A percentile compares a stretch with the other conserved stretches of the same genome.
Conservation (phyloP, 129 eudicot species). For the Lactuca sativa region DNA sequence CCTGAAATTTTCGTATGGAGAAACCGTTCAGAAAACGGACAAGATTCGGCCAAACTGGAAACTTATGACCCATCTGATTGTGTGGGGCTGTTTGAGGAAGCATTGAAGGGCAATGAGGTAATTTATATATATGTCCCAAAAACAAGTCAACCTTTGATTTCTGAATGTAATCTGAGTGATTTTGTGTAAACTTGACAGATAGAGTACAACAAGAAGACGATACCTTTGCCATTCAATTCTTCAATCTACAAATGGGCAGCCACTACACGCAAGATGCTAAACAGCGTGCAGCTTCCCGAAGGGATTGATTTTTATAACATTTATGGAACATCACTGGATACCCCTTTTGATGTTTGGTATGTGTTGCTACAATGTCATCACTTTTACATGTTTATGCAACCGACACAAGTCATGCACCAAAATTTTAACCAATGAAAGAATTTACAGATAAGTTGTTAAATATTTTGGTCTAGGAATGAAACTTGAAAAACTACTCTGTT, state of each 20-base stretch:
- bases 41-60: constrained; percentile 49
- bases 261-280: constrained; percentile 69
- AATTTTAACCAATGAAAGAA: background rate
- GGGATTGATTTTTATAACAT: constrained; percentile 80
- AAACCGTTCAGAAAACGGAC: constrained; percentile 44
- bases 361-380: constrained; percentile 15
- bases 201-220: constrained; percentile 54
- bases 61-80: constrained; percentile 52
- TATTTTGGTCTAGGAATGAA: too few relatives aligned
- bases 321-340: constrained; percentile 73
- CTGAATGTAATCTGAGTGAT: background rate
- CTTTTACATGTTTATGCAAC: background rate
- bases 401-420: background rate
- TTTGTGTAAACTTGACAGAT: constrained; percentile 44
- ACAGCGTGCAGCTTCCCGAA: constrained; percentile 57
- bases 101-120: constrained; percentile 86
- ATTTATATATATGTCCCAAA: background rate
- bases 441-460: background rate
- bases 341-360: constrained; percentile 91
- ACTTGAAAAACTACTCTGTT: too few relatives aligned
- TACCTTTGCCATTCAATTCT: constrained; percentile 75
- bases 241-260: constrained; percentile 77
- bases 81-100: constrained; percentile 59
- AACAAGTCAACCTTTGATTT: background rate
- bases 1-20: constrained; percentile 81